phyloP scores from a whole-genome alignment of 139 green algal species.

The Micractinium conductrix region DNA sequence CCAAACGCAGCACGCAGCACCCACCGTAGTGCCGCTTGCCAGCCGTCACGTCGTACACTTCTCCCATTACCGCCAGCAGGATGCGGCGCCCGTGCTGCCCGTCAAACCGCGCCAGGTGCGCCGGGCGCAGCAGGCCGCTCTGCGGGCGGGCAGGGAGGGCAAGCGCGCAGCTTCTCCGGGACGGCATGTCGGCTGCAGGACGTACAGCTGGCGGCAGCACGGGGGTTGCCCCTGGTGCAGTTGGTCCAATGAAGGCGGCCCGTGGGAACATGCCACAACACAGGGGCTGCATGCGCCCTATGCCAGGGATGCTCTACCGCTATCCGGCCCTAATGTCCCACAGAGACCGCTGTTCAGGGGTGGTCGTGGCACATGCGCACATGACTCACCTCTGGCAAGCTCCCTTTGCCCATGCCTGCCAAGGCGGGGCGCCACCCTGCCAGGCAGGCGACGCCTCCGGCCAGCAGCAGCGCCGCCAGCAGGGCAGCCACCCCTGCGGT shows the following conservation, averaged over 20 bases:
- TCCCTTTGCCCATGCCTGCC: no score
- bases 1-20: not conserved
- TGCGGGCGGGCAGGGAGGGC: not conserved
- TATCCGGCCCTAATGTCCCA: no score
- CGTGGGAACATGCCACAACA: no score
- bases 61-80: slow-evolving; percentile 68
- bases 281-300: no score
- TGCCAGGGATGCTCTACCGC: no score
- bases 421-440: no score
- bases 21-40: slow-evolving; percentile 63
- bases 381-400: no score
- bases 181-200: not conserved
- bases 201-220: not conserved
- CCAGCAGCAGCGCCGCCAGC: not conserved
- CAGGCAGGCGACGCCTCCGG: not conserved
- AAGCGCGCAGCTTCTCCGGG: no score
- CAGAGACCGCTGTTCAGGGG: no score
- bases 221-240: no score
- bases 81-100: slow-evolving; percentile 34
- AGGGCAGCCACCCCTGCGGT: not conserved
- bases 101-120: slow-evolving; percentile 59
- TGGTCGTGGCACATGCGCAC: no score
- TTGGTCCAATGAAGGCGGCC: no score
- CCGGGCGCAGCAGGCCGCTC: slow-evolving; percentile 46
- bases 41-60: slow-evolving; percentile 76